phyloP scores from a whole-genome alignment of 2,329 filamentous ascomycete genomes.

The Chaetomium strumarium region DNA sequence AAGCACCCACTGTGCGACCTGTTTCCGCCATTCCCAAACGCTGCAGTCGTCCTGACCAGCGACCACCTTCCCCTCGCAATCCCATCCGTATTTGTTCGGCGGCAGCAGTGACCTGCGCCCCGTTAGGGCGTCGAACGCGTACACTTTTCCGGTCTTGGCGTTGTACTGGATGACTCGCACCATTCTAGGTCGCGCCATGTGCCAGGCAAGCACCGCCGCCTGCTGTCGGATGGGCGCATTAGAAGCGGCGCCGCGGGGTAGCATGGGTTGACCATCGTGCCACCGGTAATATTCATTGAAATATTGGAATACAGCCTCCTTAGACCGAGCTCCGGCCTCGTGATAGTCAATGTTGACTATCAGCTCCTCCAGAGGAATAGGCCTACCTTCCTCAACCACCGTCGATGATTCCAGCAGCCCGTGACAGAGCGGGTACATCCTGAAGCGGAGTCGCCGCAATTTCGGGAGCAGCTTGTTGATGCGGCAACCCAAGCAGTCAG shows the following conservation, averaged over 20 bases:
- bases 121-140: neutral
- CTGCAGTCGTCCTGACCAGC: no score
- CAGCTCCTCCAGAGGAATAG: conserved; percentile 3
- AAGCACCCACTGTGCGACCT: no score
- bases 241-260: no score
- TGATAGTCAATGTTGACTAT: conserved; percentile 3
- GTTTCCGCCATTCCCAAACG: neutral
- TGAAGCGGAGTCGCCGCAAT: conserved; percentile 5
- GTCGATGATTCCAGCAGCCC: neutral
- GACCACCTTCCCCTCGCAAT: neutral
- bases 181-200: neutral
- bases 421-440: conserved; percentile 2
- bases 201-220: neutral
- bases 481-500: neutral
- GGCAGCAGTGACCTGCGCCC: neutral
- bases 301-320: no score
- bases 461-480: conserved; percentile 5
- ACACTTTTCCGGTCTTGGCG: neutral
- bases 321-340: no score
- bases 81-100: neutral
- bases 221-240: neutral
- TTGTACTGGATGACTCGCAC: conserved; percentile 1
- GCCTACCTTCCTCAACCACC: neutral
- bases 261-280: no score
- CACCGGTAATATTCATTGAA: no score